Percentiles rank a stretch among this genome's conserved stretches.
Conservation (phyloP, 495 filamentous ascomycete species). For the Poronia punctata region DNA sequence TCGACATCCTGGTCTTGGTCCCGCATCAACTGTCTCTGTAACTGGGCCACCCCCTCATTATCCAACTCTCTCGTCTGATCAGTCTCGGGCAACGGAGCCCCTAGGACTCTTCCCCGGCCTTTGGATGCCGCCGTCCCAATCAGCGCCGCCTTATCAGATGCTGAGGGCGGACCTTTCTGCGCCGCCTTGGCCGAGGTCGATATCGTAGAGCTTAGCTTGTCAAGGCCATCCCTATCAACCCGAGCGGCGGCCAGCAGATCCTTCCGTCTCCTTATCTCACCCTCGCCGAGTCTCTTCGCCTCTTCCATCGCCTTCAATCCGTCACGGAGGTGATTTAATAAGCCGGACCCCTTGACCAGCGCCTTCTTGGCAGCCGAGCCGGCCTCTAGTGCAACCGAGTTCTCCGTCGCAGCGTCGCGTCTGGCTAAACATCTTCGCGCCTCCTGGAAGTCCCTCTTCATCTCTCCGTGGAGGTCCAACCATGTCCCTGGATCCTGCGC, state of each 20-base stretch:
- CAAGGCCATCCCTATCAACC: constrained; percentile 81
- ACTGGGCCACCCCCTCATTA: constrained; percentile 78
- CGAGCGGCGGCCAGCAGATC: constrained; percentile 72
- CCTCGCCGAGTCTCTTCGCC: constrained; percentile 57
- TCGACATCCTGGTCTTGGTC: constrained; percentile 81
- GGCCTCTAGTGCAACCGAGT: constrained; percentile 57
- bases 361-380: constrained; percentile 73
- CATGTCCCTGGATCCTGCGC: constrained; percentile 74
- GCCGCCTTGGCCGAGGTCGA: constrained; percentile 34
- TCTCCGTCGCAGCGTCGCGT: constrained; percentile 63
- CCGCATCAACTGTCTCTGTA: constrained; percentile 76
- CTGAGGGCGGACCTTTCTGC: constrained; percentile 16
- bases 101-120: constrained; percentile 62
- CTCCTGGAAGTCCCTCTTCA: constrained; percentile 78
- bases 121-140: constrained; percentile 23
- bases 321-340: constrained; percentile 61
- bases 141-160: constrained; percentile 27
- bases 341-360: constrained; percentile 63
- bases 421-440: constrained; percentile 66
- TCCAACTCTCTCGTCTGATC: constrained; percentile 82
- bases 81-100: constrained; percentile 71
- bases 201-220: constrained; percentile 70
- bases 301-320: constrained; percentile 54
- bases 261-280: constrained; percentile 74
- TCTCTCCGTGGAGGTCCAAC: constrained; percentile 77